A percentile compares a stretch with the other conserved stretches of the same genome.
Conservation (phyloP, 2,329 filamentous ascomycete species). For the Xylariales sp. region DNA sequence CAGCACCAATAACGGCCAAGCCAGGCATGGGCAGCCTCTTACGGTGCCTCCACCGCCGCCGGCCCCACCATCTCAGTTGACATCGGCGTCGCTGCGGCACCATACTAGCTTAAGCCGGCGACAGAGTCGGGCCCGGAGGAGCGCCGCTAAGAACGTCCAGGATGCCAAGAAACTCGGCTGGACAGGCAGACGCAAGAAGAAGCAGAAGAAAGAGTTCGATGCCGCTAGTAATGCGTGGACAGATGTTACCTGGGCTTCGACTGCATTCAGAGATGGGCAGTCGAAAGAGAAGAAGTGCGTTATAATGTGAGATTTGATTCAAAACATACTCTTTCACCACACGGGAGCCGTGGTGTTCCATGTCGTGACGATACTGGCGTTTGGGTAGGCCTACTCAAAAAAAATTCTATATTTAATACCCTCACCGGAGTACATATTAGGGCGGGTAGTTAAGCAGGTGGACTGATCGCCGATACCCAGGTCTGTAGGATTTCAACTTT, state of each 20-base stretch:
- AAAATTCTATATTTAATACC: too few relatives aligned
- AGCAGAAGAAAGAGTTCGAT: slow-evolving; percentile 31
- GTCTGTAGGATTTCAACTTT: too few relatives aligned
- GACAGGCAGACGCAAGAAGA: slow-evolving; percentile 36
- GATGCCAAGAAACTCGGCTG: slow-evolving; percentile 57
- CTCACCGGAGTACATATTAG: too few relatives aligned
- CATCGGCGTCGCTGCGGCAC: slow-evolving; percentile 31
- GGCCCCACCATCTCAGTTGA: slow-evolving; percentile 28
- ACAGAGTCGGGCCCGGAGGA: slow-evolving; percentile 53
- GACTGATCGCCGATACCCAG: too few relatives aligned
- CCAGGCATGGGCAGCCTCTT: slow-evolving; percentile 10
- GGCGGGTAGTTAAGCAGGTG: too few relatives aligned
- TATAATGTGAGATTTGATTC: slow-evolving; percentile 53
- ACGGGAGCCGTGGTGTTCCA: too few relatives aligned
- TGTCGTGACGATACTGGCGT: too few relatives aligned
- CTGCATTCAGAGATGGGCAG: slow-evolving; percentile 20
- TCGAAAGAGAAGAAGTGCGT: slow-evolving; percentile 42
- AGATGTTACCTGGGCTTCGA: slow-evolving; percentile 35
- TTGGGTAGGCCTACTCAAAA: too few relatives aligned
- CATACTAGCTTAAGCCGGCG: slow-evolving; percentile 40
- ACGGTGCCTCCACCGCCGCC: slow-evolving; percentile 9
- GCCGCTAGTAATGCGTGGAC: slow-evolving; percentile 48
- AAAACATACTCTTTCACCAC: too few relatives aligned
- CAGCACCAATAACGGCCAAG: slow-evolving; percentile 25
- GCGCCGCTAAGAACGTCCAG: slow-evolving; percentile 58